Base-by-base conservation (phyloP, 2,329 filamentous ascomycete species). In the Furcasterigmium furcatum region DNA sequence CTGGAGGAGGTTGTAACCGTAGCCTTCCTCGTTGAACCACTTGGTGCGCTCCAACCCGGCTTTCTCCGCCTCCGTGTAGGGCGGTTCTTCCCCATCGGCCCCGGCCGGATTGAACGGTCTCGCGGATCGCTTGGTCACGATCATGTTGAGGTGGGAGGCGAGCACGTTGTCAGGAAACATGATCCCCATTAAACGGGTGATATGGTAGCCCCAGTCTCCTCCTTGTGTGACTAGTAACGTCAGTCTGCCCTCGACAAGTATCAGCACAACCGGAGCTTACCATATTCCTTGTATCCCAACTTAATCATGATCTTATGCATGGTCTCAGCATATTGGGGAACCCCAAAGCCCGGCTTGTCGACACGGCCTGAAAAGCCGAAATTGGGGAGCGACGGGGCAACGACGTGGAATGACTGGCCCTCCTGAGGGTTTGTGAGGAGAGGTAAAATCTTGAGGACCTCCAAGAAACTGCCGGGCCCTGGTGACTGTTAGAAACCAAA, bases 181-280 rank as follows among this genome's bases (percentile, higher is more conserved):
- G 7, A 76, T 59, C 1, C 78, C 79, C 46, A 91, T 76, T 9
- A 73, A 63, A 4, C 86, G 76, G 12, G 82, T 84, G 54, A 90
- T 77, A 54, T 74, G 72, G 58, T 75, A 81, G 19, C 85, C 87
- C 84, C 84, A 89, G 57, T 89, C 85, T 22, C 86, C 86, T 51
- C 82, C 84, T 63, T 87, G 79, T 0, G 73, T 76, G 7, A 71
- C 60, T 52, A 8, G 41, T 67, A 2, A 67, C 59, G 40, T 34
- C n/a, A 24, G 16, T 5, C 2, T 3, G 12, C 21, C 55, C 43
- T 1, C 4, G 1, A 5, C 3, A 9, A 24, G 8, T 5, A 9
- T 4, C 7, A 58, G 56, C 7, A 54, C 55, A 18, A 58, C 13
- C 2, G 18, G 2, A 18, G 50, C 54, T 34, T 53, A 65, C 68